These are phyloP conservation scores for Saccharomyces hybrid DNA, from an alignment of 1,139 yeast species.

Conservation along the genomic window DNA sequence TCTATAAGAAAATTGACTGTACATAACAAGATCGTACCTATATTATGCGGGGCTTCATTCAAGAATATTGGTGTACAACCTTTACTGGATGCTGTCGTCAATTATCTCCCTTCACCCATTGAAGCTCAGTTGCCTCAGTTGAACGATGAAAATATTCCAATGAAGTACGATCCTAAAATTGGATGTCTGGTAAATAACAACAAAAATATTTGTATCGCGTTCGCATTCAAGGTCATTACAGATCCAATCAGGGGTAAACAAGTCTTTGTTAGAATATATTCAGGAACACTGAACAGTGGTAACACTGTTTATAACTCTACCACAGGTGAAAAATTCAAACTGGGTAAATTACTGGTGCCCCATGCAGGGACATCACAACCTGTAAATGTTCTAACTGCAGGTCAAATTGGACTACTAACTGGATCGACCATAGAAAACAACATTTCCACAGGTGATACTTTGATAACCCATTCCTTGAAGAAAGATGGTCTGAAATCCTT, in stretches of 20 bases:
- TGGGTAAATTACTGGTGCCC: constrained; percentile 69
- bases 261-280: constrained; percentile 82
- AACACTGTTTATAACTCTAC: constrained; percentile 59
- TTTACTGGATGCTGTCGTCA: constrained; percentile 69
- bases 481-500: constrained; percentile 40
- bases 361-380: constrained; percentile 82
- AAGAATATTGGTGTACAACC: constrained; percentile 93
- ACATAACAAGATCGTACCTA: constrained; percentile 56
- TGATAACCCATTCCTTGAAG: constrained; percentile 50
- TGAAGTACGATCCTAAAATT: constrained; percentile 34
- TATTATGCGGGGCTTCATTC: constrained; percentile 89
- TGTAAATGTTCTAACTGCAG: constrained; percentile 53
- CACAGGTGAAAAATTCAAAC: constrained; percentile 57
- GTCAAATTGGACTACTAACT: constrained; percentile 81
- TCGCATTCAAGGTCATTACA: constrained; percentile 85
- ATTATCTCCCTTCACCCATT: constrained; percentile 74
- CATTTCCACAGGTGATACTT: constrained; percentile 84
- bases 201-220: constrained; percentile 58
- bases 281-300: constrained; percentile 63
- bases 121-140: constrained; percentile 57
- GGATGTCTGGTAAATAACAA: constrained; percentile 52
- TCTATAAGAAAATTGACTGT: constrained; percentile 64
- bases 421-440: constrained; percentile 38
- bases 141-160: constrained; percentile 32
- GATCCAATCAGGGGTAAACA: constrained; percentile 78